These are phyloP conservation scores for Globisporangium polare DNA, from an alignment of 352 stramenopile species.

Conservation along the genomic window DNA sequence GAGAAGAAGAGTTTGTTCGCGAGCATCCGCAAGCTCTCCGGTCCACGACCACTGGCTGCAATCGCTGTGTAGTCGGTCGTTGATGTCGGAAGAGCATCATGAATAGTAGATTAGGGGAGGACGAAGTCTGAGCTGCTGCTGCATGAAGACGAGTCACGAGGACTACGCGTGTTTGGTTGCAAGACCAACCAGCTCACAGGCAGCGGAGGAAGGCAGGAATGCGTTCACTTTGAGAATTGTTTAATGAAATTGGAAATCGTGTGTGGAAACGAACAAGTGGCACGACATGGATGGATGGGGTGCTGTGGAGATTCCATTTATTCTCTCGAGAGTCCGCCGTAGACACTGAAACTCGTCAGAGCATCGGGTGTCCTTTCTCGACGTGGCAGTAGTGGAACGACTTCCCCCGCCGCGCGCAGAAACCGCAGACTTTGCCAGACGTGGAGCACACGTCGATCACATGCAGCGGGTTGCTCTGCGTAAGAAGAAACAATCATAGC, in stretches of 20 bases:
- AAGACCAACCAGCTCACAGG: neutral
- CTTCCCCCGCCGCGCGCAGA: conserved; percentile 29
- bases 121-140: conserved; percentile 1
- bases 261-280: neutral
- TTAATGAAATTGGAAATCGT: neutral
- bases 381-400: conserved; percentile 73
- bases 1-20: conserved; percentile 78
- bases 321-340: neutral
- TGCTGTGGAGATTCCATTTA: conserved; percentile 11
- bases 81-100: neutral
- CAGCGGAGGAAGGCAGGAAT: neutral
- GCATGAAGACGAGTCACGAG: neutral
- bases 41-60: conserved; percentile 20
- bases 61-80: conserved; percentile 39
- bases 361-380: conserved; percentile 70
- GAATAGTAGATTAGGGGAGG: conserved; percentile 10
- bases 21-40: conserved; percentile 31
- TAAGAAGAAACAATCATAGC: neutral
- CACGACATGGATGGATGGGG: neutral
- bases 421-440: conserved; percentile 35
- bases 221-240: conserved; percentile 2
- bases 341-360: conserved; percentile 23
- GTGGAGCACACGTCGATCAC: conserved; percentile 66
- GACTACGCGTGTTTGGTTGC: neutral
- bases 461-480: conserved; percentile 59